A percentile compares a stretch with the other conserved stretches of the same genome.
Conservation (phyloP, 2,329 filamentous ascomycete species). For the Trichoderma breve region DNA sequence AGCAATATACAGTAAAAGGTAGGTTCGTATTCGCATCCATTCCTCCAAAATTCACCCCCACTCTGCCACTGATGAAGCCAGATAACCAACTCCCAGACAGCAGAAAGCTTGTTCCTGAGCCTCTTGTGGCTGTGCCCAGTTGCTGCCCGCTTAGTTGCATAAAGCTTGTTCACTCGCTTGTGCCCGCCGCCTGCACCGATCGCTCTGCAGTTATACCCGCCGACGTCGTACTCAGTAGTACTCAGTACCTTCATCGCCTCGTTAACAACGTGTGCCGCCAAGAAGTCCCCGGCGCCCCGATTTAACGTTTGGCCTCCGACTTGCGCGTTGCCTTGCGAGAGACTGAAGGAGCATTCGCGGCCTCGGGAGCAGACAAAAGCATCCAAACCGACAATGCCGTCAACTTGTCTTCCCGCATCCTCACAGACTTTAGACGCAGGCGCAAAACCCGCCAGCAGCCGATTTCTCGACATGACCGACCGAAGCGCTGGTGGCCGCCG, state of each 20-base stretch:
- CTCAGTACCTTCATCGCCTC: not conserved
- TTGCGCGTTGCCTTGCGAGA: conserved; percentile 15
- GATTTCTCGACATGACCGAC: conserved; percentile 61
- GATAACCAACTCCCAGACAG: conserved; percentile 1
- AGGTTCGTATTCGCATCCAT: conserved; percentile 16
- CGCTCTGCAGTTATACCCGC: not conserved
- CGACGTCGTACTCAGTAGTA: not conserved
- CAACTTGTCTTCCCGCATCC: conserved; percentile 90
- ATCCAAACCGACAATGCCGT: conserved; percentile 55
- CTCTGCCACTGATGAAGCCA: conserved; percentile 7
- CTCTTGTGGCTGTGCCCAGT: not conserved
- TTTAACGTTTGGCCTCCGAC: conserved; percentile 16
- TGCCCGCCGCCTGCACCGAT: not conserved
- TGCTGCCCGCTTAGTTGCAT: conserved; percentile 13
- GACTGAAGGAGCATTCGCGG: conserved; percentile 14
- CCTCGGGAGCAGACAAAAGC: conserved; percentile 14
- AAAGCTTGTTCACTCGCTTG: not conserved
- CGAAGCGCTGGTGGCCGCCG: conserved; percentile 67
- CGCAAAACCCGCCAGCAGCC: conserved; percentile 63
- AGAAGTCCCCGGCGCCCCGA: not conserved
- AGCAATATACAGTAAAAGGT: not conserved
- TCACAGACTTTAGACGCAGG: conserved; percentile 84
- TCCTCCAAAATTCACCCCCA: not conserved
- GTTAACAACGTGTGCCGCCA: not conserved
- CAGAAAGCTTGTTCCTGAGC: conserved; percentile 11